These are phyloP conservation scores for Globisporangium viniferum DNA, from an alignment of 352 stramenopile species.

Conservation along the genomic window DNA sequence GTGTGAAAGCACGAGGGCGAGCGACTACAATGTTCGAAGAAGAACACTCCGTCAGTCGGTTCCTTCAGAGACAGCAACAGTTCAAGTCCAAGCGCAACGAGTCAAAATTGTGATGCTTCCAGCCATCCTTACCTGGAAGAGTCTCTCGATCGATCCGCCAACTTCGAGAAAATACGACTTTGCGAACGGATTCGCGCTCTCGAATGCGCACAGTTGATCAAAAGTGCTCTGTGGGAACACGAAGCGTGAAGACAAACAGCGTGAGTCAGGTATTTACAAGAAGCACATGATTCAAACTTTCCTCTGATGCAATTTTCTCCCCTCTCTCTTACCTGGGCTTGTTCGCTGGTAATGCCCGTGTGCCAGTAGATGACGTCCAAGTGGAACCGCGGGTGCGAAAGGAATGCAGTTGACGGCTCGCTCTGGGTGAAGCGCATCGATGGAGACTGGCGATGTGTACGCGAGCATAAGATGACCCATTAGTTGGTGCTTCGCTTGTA, in stretches of 20 bases:
- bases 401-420: conserved; percentile 23
- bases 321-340: conserved; percentile 26
- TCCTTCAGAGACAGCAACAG: conserved; percentile 2
- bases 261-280: background rate
- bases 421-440: conserved; percentile 13
- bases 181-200: conserved; percentile 36
- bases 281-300: background rate
- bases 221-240: conserved; percentile 20
- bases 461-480: too few relatives aligned
- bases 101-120: background rate
- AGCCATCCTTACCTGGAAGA: conserved; percentile 45
- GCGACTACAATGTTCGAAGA: conserved; percentile 19
- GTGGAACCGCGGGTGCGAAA: conserved; percentile 26
- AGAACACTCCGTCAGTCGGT: background rate
- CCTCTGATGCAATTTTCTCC: too few relatives aligned
- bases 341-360: conserved; percentile 24
- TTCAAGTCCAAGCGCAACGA: conserved; percentile 6
- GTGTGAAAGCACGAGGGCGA: conserved; percentile 44
- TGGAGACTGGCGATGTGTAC: conserved; percentile 6
- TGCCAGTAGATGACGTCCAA: conserved; percentile 57
- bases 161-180: conserved; percentile 57
- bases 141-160: conserved; percentile 40
- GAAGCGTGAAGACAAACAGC: background rate
- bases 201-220: conserved; percentile 44
- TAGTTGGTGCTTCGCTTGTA: too few relatives aligned